Conservation (phyloP, 257 asterid genomes). For the Solanum appendiculatum region DNA sequence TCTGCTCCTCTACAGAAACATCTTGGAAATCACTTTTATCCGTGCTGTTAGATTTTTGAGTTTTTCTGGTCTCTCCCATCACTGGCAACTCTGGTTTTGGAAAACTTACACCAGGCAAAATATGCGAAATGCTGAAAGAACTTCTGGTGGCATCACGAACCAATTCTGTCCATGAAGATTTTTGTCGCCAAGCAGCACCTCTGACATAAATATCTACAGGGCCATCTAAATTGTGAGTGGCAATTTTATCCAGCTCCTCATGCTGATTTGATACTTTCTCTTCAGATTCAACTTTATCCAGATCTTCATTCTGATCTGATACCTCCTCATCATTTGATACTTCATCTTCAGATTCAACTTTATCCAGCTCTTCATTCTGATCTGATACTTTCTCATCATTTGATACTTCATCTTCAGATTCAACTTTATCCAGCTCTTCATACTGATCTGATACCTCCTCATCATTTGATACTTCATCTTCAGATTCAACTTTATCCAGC, state of each 20-base stretch:
- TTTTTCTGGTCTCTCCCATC: background rate
- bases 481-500: constrained; percentile 1
- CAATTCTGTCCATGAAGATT: constrained; percentile 64
- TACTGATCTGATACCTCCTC: background rate
- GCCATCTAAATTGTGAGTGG: constrained; percentile 14
- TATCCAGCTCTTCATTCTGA: background rate
- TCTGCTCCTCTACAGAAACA: constrained; percentile 9
- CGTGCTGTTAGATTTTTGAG: constrained; percentile 3
- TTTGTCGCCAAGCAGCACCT: constrained; percentile 45
- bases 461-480: background rate
- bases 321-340: background rate
- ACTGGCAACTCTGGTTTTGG: constrained; percentile 22
- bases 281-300: background rate
- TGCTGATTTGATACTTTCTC: background rate
- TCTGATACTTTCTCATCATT: background rate
- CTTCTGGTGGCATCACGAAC: constrained; percentile 35
- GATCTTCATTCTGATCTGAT: background rate
- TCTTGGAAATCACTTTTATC: constrained; percentile 1
- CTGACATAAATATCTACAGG: constrained; percentile 26
- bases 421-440: background rate
- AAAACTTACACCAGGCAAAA: constrained; percentile 31
- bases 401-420: background rate
- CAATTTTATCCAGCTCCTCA: constrained; percentile 9
- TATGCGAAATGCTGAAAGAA: constrained; percentile 56
- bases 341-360: background rate